Evolutionary conservation across 371 early-diverging fungal species (phyloP).

Genomic region (Globomyces sp.): DNA sequence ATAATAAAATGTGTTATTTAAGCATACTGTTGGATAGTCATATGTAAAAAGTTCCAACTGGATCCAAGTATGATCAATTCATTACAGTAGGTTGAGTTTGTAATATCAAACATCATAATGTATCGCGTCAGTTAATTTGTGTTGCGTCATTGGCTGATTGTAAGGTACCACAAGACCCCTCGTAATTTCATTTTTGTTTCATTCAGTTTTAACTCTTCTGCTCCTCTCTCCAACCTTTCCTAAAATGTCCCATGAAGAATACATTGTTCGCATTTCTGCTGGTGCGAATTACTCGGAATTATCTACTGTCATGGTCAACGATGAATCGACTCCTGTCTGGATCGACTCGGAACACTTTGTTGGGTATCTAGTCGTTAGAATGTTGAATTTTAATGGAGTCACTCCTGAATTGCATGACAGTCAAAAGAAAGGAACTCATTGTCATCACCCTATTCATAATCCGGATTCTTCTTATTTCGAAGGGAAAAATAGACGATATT

Average conservation of each 20-base stretch:
- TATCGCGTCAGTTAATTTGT: too few relatives aligned
- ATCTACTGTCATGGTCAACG: conserved; percentile 56
- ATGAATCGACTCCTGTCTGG: conserved; percentile 59
- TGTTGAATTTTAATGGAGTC: conserved; percentile 52
- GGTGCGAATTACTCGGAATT: conserved; percentile 61
- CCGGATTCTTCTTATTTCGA: conserved; percentile 50
- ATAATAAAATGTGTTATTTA: too few relatives aligned
- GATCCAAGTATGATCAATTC: too few relatives aligned
- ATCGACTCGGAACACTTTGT: conserved; percentile 61
- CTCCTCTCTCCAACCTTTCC: neutral
- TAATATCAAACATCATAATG: too few relatives aligned
- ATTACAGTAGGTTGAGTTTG: too few relatives aligned
- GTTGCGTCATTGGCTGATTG: too few relatives aligned
- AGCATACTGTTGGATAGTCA: too few relatives aligned
- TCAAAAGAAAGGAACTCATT: conserved; percentile 21
- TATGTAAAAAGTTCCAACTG: too few relatives aligned
- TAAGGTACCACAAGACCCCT: too few relatives aligned
- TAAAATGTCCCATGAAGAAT: neutral
- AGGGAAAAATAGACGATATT: conserved; percentile 54
- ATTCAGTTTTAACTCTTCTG: too few relatives aligned
- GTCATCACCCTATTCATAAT: conserved; percentile 30
- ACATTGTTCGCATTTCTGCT: conserved; percentile 55
- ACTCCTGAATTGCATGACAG: conserved; percentile 27
- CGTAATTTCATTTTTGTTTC: too few relatives aligned
- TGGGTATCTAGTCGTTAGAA: conserved; percentile 63